Conservation (phyloP, 345 rosid species). For the Moricandia arvensis region DNA sequence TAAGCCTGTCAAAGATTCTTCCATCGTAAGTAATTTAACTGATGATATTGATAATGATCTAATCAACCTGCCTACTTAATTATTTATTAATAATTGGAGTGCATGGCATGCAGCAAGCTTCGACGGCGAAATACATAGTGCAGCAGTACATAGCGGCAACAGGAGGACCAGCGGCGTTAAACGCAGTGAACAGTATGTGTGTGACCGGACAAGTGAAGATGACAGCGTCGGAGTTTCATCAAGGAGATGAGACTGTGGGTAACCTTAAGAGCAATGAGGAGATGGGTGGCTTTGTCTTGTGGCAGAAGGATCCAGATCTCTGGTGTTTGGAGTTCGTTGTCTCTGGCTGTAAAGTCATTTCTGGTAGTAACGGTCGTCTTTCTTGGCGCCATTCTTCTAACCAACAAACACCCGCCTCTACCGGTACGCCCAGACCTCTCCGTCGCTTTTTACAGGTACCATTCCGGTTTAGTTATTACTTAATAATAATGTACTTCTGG, state of each 20-base stretch:
- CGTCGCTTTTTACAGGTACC: slow-evolving; percentile 80
- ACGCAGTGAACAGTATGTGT: slow-evolving; percentile 84
- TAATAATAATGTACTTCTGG: neutral
- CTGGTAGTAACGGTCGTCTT: slow-evolving; percentile 79
- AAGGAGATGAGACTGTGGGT: slow-evolving; percentile 38
- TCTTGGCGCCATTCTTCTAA: slow-evolving; percentile 89
- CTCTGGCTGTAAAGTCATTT: slow-evolving; percentile 80
- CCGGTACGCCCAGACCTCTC: slow-evolving; percentile 81
- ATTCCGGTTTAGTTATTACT: neutral
- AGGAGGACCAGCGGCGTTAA: slow-evolving; percentile 77
- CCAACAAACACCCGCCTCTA: slow-evolving; percentile 57
- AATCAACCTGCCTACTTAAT: neutral
- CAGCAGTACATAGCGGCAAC: slow-evolving; percentile 92
- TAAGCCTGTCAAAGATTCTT: slow-evolving; percentile 70
- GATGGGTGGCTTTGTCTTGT: slow-evolving; percentile 75
- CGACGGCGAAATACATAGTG: slow-evolving; percentile 93
- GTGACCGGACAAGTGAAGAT: slow-evolving; percentile 78
- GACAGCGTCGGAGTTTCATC: slow-evolving; percentile 71
- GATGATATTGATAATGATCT: neutral
- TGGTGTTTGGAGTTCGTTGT: slow-evolving; percentile 86
- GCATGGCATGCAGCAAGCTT: slow-evolving; percentile 80
- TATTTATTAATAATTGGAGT: neutral
- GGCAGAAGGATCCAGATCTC: slow-evolving; percentile 89
- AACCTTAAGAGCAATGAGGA: slow-evolving; percentile 57
- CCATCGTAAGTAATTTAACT: slow-evolving; percentile 54